Percentiles rank a stretch among this genome's conserved stretches.
phyloP scores from a whole-genome alignment of 208 protist genomes.

The Wallacemonas rigidus region DNA sequence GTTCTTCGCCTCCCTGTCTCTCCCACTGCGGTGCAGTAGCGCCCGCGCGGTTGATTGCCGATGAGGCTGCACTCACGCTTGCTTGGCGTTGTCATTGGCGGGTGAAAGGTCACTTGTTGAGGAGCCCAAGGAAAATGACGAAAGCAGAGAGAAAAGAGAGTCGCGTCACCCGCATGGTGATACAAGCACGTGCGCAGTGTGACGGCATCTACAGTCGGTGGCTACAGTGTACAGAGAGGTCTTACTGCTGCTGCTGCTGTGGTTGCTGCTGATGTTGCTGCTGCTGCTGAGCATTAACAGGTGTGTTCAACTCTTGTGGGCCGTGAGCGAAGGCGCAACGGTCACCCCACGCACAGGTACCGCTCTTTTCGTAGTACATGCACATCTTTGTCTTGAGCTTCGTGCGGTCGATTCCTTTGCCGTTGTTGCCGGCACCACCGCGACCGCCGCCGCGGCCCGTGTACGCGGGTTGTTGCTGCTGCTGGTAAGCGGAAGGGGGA shows the following conservation, averaged over 20 bases:
- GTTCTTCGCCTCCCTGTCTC: too few species aligned
- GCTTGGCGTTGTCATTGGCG: too few species aligned
- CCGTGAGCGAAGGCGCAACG: conserved; percentile 87
- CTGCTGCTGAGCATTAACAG: conserved; percentile 21
- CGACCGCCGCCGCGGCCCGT: conserved; percentile 27
- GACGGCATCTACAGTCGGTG: too few species aligned
- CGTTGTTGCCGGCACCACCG: conserved; percentile 34
- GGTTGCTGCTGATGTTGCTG: conserved; percentile 12
- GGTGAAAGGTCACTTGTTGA: too few species aligned
- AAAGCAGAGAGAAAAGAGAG: too few species aligned
- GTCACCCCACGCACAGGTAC: conserved; percentile 81
- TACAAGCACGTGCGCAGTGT: too few species aligned
- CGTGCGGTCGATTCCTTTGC: conserved; percentile 69
- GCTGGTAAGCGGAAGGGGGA: conserved; percentile 42
- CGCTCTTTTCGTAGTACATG: conserved; percentile 85
- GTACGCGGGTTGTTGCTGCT: conserved; percentile 26
- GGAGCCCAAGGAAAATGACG: too few species aligned
- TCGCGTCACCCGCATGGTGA: too few species aligned
- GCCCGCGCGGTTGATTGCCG: too few species aligned
- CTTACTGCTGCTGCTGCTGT: background rate
- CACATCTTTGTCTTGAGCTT: conserved; percentile 90
- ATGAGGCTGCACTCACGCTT: too few species aligned
- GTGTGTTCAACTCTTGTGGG: conserved; percentile 49
- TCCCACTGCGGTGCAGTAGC: too few species aligned
- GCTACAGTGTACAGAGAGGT: too few species aligned